Base-by-base conservation (phyloP, 768 basidiomycete species). In the Xerocomellus intermedius region DNA sequence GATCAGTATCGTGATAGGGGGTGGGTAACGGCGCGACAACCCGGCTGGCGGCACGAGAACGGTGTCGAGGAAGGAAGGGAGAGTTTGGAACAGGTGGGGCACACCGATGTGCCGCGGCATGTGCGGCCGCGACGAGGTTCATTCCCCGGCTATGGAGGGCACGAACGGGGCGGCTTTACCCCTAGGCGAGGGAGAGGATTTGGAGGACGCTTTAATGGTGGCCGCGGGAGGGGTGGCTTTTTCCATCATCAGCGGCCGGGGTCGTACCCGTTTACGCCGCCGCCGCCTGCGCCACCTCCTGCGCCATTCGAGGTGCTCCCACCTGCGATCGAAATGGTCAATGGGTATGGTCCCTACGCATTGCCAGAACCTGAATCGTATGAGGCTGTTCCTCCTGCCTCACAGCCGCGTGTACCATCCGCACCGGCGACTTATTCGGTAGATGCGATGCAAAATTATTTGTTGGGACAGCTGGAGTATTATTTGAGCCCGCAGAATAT, bases 401-500 rank as follows among this genome's bases (percentile, higher is more conserved):
- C 43, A 47, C 66, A 39, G 54, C 61, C 30, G 26, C 73, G 8
- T 10, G 65, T 84, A 17, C 82, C 83, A 3, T 68, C 75, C 19
- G 81, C 85, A 5, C 42, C 52, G 12, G 51, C 77, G 42, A 72
- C 81, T 2, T 85, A 82, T 73, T 78, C 83, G 2, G 66, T 90
- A 13, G 91, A 94, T 64, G 72, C 82, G 22, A 83, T 80, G 47
- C 71, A 84, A 46, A 87, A 79, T 63, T 84, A 81, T 67, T 75
- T 96, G 26, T 79, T 96, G 42, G 86, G 83, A 1, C 89, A 96
- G 70, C 73, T 96, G 48, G 95, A 96, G 72, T 97, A 93, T 70
- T 98, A 96, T 74, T 78, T 98, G 61, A 91, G 92, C 62, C 78
- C 87, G 52, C 86, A 97, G 68, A 97, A 96, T 67, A 78, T 98